Base-by-base conservation (phyloP, 495 filamentous ascomycete species). In the Aspergillus diversus region DNA sequence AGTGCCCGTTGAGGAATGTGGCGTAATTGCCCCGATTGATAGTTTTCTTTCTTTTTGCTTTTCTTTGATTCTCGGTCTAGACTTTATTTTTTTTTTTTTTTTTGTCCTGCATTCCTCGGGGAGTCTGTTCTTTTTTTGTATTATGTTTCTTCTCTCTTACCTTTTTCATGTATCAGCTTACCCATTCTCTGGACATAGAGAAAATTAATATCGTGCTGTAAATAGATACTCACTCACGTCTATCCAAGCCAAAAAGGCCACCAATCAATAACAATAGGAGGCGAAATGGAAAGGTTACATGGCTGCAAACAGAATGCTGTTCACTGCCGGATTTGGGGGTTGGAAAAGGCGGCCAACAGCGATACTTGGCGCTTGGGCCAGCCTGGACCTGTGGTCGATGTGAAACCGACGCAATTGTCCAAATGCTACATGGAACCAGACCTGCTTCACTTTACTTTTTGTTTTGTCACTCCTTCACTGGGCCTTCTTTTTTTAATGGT, bases 221-320 rank as follows among this genome's bases (percentile, higher is more conserved):
- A 51, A 63, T 66, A 66, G 60, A 61, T 31, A 52, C 50, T 47
- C 31, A 46, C 34, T 42, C n/a, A 39, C n/a, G 33, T 47, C 11
- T 17, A n/a, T 52, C 42, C 7, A 54, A 33, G 43, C 34, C 47
- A 39, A 50, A 39, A 42, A 50, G 34, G 35, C 54, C 32, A 31
- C 35, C 17, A 47, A 49, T 51, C 54, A 62, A 47, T 47, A 17
- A 9, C 7, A 27, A 31, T 50, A 31, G 21, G 54, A 13, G 50
- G 54, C 16, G 34, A 46, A 54, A 39, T 33, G 17, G 27, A 51
- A 57, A 54, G 51, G 58, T 61, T 59, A 54, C 55, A 68, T 65
- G 59, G 59, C 63, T 63, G 66, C 66, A 68, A 68, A 68, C 66
- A 63, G 66, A 21, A 54, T 59, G 57, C 46, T 16, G 37, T 32